Base-by-base conservation (phyloP, 2,329 filamentous ascomycete genomes). In the Aspergillus eucalypticola region DNA sequence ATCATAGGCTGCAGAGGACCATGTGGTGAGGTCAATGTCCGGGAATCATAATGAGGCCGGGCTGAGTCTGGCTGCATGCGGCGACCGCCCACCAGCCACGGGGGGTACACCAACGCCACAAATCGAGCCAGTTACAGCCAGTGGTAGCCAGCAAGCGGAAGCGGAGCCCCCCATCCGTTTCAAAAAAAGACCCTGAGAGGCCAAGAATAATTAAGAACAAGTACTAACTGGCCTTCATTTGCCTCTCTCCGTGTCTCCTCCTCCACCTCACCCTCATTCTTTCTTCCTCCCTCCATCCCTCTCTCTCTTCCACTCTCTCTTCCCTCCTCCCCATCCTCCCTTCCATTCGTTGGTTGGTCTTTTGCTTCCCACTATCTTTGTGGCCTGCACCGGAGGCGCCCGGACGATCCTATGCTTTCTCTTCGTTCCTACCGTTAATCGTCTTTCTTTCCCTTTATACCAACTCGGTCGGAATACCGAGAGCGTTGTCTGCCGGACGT, bases 331-430 rank as follows among this genome's bases (percentile, higher is more conserved):
- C 46, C 25, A 5, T 55, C 41, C 25, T 64, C 54, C 54, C 63
- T 50, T 60, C 57, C 42, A 44, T 49, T 66, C 54, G 56, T 62
- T 63, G 53, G 56, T 66, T 64, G 65, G 65, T 66, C 67, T 66
- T 52, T 59, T 42, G 52, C 41, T 53, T 46, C 56, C 55, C 48
- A 63, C 61, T 46, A 53, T 64, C 63, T 56, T 59, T 61, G 51
- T 67, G 64, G 63, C 60, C 56, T 68, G 66, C 65, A 61, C 61
- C 63, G 63, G 66, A 70, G 65, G 67, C 60, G 61, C 58, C 52
- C 64, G 60, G 64, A 64, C 53, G 68, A 63, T 61, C 71, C 67
- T 67, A 74, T 75, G 71, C 41, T 69, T 65, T 57, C 57, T 64
- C 60, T 58, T 54, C 41, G 59, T 58, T 67, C 62, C 66, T 41